Evolutionary conservation across 208 protist genomes (phyloP).

Genomic region (Leptomonas pyrrhocoris): DNA sequence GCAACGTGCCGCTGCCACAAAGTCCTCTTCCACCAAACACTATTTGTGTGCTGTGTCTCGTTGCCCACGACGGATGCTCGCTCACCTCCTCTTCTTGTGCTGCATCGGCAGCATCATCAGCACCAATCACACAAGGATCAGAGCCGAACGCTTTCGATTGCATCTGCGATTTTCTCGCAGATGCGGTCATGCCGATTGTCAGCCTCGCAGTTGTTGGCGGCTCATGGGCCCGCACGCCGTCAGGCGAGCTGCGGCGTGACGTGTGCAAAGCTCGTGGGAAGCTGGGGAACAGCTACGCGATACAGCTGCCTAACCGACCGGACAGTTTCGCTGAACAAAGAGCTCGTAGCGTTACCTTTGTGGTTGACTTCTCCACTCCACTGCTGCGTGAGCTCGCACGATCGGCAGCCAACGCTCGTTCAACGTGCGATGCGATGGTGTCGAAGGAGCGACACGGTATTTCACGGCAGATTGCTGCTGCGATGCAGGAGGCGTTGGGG

Average conservation of each 20-base stretch:
- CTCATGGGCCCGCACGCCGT: slow-evolving; percentile 5
- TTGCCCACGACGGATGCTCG: slow-evolving; percentile 14
- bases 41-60: slow-evolving; percentile 13
- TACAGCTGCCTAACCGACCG: background rate
- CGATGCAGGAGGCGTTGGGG: slow-evolving; percentile 40
- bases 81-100: slow-evolving; percentile 3
- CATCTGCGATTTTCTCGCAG: slow-evolving; percentile 27
- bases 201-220: slow-evolving; percentile 24
- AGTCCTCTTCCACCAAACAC: background rate
- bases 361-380: slow-evolving; percentile 36
- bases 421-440: background rate
- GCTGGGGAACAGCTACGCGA: slow-evolving; percentile 43
- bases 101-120: too few species aligned
- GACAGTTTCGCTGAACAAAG: background rate
- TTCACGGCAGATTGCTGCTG: slow-evolving; percentile 39
- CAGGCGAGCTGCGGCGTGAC: slow-evolving; percentile 6
- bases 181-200: slow-evolving; percentile 33
- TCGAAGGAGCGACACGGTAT: background rate
- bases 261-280: slow-evolving; percentile 9
- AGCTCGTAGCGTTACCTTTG: slow-evolving; percentile 36
- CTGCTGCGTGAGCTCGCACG: slow-evolving; percentile 6
- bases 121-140: too few species aligned
- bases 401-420: background rate
- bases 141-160: slow-evolving; percentile 11
- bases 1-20: slow-evolving; percentile 39